Base-by-base conservation (phyloP, 106 monocot species). In the Dendrobium officinale region DNA sequence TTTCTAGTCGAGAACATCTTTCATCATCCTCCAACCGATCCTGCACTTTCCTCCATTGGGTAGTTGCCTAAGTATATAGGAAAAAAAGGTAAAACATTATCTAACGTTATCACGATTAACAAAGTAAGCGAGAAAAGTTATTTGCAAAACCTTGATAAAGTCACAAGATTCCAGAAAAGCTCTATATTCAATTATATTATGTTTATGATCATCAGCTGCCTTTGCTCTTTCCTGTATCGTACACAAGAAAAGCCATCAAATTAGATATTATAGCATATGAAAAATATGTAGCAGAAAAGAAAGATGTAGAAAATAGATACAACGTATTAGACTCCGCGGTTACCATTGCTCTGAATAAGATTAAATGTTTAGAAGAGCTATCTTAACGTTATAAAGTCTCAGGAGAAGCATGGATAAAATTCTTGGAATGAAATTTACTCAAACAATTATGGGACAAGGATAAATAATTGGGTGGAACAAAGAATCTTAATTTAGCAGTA, bases 1-100 rank as follows among this genome's bases (percentile, higher is more conserved):
- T 95, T 64, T 99, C 99, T 82, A 99, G 99, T 26, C 93, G 83
- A 82, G 83, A 83, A 84, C 95, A 95, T 85, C 90, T 90, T 80
- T 99, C 99, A 82, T 99, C 99, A 84, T 91, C 95, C 81, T 99
- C 99, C 51, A 95, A 47, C 8, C 88, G 92, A 80, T 95, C 92
- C 80, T 93, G 93, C 75, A 95, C 93, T 85, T 99, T 99, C 77
- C 99, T 90, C 95, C 95, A 99, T 56, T 90, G 95, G 55, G 83
- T 99, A 72, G 77, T 99, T 55, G 75, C 91, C 99, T 99, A 72
- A 22, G 33, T 18, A 77, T 75, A 51, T 27, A 55, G 18, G 33
- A 67, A 78, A 81, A 78, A 43, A n/a, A 83, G 20, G 47, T 27
- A 78, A 42, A 67, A 73, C 4, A 19, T 43, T 40, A 43, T 74